Evolutionary conservation across 805 yeast genomes (phyloP).

Genomic region (Candida orba): DNA sequence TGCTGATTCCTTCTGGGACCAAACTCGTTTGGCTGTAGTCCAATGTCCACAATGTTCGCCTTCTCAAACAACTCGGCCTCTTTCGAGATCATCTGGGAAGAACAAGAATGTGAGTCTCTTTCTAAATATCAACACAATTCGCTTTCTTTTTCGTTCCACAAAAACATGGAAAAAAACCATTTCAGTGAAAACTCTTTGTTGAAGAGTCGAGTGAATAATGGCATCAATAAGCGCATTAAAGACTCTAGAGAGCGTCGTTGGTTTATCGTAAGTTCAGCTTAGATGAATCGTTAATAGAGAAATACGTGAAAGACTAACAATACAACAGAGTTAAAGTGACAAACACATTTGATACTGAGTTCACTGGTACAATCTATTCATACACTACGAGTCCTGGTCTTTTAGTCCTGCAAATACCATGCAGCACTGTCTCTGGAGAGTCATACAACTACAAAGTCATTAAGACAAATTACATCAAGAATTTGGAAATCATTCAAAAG

Average conservation of each 20-base stretch:
- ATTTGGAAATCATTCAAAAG: conserved; percentile 39
- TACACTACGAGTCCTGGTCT: conserved; percentile 39
- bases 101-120: too few relatives aligned
- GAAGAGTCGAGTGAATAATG: background rate
- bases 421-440: conserved; percentile 3
- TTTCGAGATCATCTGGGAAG: conserved; percentile 16
- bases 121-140: too few relatives aligned
- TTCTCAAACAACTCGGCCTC: conserved; percentile 28
- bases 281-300: background rate
- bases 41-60: conserved; percentile 27
- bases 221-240: conserved; percentile 4
- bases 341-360: conserved; percentile 48
- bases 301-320: conserved; percentile 1
- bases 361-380: conserved; percentile 59
- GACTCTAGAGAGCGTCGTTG: conserved; percentile 9
- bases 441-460: conserved; percentile 39
- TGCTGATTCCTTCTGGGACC: conserved; percentile 3
- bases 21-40: conserved; percentile 21
- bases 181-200: too few relatives aligned
- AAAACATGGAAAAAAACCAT: too few relatives aligned
- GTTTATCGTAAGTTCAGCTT: conserved; percentile 8
- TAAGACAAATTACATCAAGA: conserved; percentile 51
- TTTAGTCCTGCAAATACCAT: conserved; percentile 24
- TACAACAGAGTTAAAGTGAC: conserved; percentile 45
- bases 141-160: too few relatives aligned